Evolutionary conservation across 2,329 filamentous ascomycete species (phyloP).

Genomic region (Pezicula carpinea): DNA sequence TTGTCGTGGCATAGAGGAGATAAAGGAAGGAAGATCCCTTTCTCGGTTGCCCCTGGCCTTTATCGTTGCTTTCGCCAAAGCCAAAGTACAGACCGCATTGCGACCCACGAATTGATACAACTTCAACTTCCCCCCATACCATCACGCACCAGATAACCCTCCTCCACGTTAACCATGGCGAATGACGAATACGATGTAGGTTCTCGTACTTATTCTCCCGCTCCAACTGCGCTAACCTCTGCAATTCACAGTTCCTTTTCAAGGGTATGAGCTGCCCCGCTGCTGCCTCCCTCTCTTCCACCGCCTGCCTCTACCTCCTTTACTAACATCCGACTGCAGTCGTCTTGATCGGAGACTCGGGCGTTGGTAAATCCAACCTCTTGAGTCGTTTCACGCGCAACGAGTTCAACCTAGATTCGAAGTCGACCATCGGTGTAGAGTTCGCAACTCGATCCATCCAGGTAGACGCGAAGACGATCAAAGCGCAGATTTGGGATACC

Average conservation of each 20-base stretch:
- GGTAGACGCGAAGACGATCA: slow-evolving; percentile 99
- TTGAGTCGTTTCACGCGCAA: slow-evolving; percentile 99
- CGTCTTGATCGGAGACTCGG: slow-evolving; percentile 98
- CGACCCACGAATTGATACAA: slow-evolving; percentile 11
- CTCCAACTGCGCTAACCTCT: slow-evolving; percentile 31
- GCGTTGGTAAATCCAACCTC: slow-evolving; percentile 99
- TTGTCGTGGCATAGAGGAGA: not conserved
- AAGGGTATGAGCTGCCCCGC: slow-evolving; percentile 63
- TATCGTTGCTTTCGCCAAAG: slow-evolving; percentile 5
- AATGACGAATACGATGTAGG: slow-evolving; percentile 99
- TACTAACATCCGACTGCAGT: slow-evolving; percentile 50
- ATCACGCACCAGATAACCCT: slow-evolving; percentile 20
- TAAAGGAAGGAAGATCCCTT: slow-evolving; percentile 1
- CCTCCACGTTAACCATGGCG: slow-evolving; percentile 65
- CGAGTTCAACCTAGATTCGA: slow-evolving; percentile 99
- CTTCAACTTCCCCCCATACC: slow-evolving; percentile 7
- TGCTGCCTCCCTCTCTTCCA: slow-evolving; percentile 15
- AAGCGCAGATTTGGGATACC: slow-evolving; percentile 99
- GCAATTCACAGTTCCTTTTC: slow-evolving; percentile 79
- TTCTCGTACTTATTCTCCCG: slow-evolving; percentile 24
- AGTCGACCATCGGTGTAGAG: slow-evolving; percentile 99
- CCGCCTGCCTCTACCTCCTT: slow-evolving; percentile 20
- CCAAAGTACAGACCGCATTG: slow-evolving; percentile 1
- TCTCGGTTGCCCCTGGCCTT: slow-evolving; percentile 1
- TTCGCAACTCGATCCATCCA: slow-evolving; percentile 98